phyloP scores from a whole-genome alignment of 1,284 basidiomycete species.

The Coniferiporia sulphurascens region DNA sequence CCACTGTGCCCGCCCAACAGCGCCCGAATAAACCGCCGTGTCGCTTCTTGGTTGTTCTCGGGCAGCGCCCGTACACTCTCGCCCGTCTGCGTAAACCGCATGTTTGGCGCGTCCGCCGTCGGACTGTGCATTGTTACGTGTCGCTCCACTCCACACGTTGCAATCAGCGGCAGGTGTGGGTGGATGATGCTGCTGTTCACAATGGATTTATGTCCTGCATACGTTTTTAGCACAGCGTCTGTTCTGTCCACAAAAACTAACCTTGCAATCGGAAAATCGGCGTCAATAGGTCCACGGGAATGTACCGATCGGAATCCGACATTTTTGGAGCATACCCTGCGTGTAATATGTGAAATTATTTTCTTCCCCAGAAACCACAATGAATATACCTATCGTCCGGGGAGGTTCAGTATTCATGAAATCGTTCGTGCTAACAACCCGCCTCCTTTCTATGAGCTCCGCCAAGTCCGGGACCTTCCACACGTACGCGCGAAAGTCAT shows the following conservation, averaged over 20 bases:
- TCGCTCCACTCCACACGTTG: slow-evolving; percentile 68
- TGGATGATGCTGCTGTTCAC: slow-evolving; percentile 71
- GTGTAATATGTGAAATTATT: not conserved
- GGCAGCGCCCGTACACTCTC: slow-evolving; percentile 42
- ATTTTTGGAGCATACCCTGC: slow-evolving; percentile 45
- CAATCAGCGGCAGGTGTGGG: slow-evolving; percentile 59
- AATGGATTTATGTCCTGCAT: slow-evolving; percentile 63
- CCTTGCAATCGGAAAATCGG: slow-evolving; percentile 56
- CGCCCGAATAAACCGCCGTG: not conserved
- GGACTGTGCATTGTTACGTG: slow-evolving; percentile 65
- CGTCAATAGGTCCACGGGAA: slow-evolving; percentile 52
- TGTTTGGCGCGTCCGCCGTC: slow-evolving; percentile 46
- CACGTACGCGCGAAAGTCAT: slow-evolving; percentile 76
- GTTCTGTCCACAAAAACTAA: slow-evolving; percentile 23
- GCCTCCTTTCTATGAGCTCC: slow-evolving; percentile 40
- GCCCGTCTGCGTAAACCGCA: slow-evolving; percentile 38
- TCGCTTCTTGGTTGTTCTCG: slow-evolving; percentile 23
- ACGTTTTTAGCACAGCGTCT: not conserved
- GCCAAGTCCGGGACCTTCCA: slow-evolving; percentile 62
- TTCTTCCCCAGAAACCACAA: not conserved
- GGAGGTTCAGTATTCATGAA: slow-evolving; percentile 35
- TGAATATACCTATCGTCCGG: slow-evolving; percentile 35
- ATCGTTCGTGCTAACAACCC: slow-evolving; percentile 35
- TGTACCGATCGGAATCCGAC: slow-evolving; percentile 32
- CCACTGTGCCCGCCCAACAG: not conserved